Evolutionary conservation across 1,139 yeast genomes (phyloP).

Genomic region (Pichia cactophila): DNA sequence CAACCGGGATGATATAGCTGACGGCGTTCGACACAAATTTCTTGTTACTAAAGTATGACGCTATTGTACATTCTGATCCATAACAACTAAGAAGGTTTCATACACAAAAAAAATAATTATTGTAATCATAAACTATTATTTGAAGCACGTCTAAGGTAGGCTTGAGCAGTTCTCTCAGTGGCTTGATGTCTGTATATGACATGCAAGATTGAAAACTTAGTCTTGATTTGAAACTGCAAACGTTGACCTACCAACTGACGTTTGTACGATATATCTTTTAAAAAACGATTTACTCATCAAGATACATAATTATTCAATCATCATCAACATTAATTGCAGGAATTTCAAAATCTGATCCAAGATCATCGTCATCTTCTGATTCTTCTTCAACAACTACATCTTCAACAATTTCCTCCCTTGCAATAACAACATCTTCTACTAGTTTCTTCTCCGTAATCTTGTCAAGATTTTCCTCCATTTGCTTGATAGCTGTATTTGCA

Average conservation of each 20-base stretch:
- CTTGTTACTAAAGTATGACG: conserved; percentile 42
- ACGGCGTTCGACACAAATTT: conserved; percentile 55
- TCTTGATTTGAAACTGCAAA: neutral
- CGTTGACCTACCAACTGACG: neutral
- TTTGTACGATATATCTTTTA: neutral
- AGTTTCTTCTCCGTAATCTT: neutral
- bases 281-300: neutral
- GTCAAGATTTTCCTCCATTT: conserved; percentile 2
- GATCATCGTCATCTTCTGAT: conserved; percentile 17
- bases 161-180: neutral
- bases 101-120: neutral
- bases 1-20: conserved; percentile 46
- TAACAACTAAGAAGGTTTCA: conserved; percentile 8
- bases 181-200: neutral
- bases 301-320: conserved; percentile 11
- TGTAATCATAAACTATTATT: neutral
- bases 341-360: conserved; percentile 29
- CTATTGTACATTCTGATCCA: conserved; percentile 28
- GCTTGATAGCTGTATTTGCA: conserved; percentile 5
- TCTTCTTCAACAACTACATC: neutral
- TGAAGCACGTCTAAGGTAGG: conserved; percentile 14
- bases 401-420: neutral
- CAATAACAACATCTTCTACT: neutral
- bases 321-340: conserved; percentile 28
- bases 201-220: neutral